phyloP scores from a whole-genome alignment of 805 yeast genomes.

The Suhomyces pyralidae region DNA sequence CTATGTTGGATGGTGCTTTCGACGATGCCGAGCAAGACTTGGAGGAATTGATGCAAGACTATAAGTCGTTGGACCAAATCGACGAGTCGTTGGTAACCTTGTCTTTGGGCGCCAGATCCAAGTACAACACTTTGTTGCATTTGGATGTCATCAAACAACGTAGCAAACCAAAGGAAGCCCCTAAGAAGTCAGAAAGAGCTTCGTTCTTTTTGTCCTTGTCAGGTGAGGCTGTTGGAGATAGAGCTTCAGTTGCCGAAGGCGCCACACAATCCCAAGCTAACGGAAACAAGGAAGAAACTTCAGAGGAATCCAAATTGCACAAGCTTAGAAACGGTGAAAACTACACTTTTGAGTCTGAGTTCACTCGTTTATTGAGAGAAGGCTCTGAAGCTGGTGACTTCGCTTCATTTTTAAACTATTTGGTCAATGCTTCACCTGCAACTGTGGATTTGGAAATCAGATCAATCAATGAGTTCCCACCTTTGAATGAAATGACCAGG shows the following conservation, averaged over 20 bases:
- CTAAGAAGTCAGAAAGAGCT: constrained; percentile 76
- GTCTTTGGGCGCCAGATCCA: constrained; percentile 71
- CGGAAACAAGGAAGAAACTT: constrained; percentile 10
- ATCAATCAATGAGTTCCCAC: constrained; percentile 65
- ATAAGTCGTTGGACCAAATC: constrained; percentile 61
- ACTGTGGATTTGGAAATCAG: constrained; percentile 82
- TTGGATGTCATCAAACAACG: constrained; percentile 81
- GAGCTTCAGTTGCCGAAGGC: constrained; percentile 51
- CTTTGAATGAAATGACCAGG: constrained; percentile 59
- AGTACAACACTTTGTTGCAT: constrained; percentile 74
- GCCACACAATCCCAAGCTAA: constrained; percentile 10
- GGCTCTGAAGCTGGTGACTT: constrained; percentile 42
- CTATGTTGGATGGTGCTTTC: constrained; percentile 76
- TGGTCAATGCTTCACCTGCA: constrained; percentile 69
- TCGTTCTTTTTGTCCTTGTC: constrained; percentile 74
- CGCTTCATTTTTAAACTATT: constrained; percentile 48
- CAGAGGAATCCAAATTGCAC: constrained; percentile 25
- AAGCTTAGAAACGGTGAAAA: constrained; percentile 28
- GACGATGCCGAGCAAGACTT: constrained; percentile 36
- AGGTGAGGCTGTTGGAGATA: constrained; percentile 69
- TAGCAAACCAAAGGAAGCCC: constrained; percentile 86
- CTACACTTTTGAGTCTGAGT: constrained; percentile 66
- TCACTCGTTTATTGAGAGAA: constrained; percentile 62
- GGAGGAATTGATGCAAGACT: constrained; percentile 32
- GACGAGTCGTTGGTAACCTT: constrained; percentile 63